Conservation (phyloP, 2,329 filamentous ascomycete species). For the Purpureocillium lavendulum region DNA sequence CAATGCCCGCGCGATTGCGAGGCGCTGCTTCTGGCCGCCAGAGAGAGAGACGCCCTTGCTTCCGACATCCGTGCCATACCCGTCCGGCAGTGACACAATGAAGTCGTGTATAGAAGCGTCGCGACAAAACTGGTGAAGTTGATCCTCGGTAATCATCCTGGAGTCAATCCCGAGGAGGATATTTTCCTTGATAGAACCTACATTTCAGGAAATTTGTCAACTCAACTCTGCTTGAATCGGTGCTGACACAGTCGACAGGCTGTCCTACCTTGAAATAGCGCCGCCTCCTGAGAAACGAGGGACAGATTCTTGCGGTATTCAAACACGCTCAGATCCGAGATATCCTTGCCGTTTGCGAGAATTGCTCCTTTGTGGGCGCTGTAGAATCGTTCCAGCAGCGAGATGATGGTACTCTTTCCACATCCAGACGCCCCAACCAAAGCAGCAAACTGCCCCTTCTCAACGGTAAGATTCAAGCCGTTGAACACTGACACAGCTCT, state of each 20-base stretch:
- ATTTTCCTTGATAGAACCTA: slow-evolving; percentile 59
- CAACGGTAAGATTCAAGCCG: slow-evolving; percentile 54
- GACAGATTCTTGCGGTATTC: slow-evolving; percentile 58
- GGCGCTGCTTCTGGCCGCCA: slow-evolving; percentile 64
- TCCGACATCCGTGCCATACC: slow-evolving; percentile 60
- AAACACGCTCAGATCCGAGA: slow-evolving; percentile 48
- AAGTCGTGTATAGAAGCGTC: slow-evolving; percentile 66
- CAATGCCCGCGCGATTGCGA: slow-evolving; percentile 62
- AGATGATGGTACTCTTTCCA: slow-evolving; percentile 65
- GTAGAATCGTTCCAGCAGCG: slow-evolving; percentile 61
- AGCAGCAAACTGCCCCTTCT: slow-evolving; percentile 62
- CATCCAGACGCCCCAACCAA: slow-evolving; percentile 63
- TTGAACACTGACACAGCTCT: slow-evolving; percentile 49
- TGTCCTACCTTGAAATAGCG: slow-evolving; percentile 53
- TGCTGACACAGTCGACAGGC: too few relatives aligned
- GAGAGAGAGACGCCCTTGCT: slow-evolving; percentile 58
- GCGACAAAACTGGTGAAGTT: slow-evolving; percentile 43
- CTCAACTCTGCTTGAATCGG: not conserved
- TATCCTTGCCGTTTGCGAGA: slow-evolving; percentile 52
- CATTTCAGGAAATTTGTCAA: slow-evolving; percentile 3
- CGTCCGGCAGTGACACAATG: slow-evolving; percentile 56
- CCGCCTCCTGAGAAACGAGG: slow-evolving; percentile 67
- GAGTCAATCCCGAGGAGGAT: slow-evolving; percentile 56
- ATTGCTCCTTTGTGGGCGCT: slow-evolving; percentile 56
- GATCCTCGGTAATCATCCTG: slow-evolving; percentile 39